These are phyloP conservation scores for Paramecium pentaurelia DNA, from an alignment of 73 alveolate species.

Conservation along the genomic window DNA sequence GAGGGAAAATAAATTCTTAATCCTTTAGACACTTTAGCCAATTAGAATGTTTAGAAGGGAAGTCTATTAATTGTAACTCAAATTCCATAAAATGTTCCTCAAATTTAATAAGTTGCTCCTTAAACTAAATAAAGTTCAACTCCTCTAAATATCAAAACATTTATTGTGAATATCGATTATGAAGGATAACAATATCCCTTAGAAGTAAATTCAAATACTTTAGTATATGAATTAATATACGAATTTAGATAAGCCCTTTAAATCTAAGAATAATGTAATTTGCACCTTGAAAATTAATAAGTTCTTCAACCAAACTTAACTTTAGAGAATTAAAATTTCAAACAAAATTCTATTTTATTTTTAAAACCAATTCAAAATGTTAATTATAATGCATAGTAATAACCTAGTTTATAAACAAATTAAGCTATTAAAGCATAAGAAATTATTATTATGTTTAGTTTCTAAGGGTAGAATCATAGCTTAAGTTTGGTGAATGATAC, in stretches of 20 bases:
- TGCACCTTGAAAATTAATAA: neutral
- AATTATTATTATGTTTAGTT: neutral
- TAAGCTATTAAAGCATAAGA: neutral
- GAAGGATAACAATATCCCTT: neutral
- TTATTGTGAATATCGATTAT: neutral
- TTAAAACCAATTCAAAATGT: neutral
- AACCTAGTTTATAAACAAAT: neutral
- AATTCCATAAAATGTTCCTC: neutral
- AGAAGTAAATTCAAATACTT: neutral
- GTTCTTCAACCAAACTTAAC: neutral
- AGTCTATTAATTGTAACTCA: neutral
- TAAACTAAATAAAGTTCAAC: too few relatives aligned
- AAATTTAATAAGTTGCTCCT: too few relatives aligned
- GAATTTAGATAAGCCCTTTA: too few relatives aligned
- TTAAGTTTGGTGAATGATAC: neutral
- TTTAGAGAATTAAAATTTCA: neutral
- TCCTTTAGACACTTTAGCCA: neutral
- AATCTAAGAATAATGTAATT: neutral
- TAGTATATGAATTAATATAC: neutral
- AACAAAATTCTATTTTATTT: neutral
- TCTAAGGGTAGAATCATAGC: too few relatives aligned
- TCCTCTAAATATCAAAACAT: too few relatives aligned
- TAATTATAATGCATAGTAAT: neutral
- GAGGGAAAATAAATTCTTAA: neutral
- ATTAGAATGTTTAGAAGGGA: neutral